Evolutionary conservation across 345 rosid genomes (phyloP).

Genomic region (Citrus maxima): DNA sequence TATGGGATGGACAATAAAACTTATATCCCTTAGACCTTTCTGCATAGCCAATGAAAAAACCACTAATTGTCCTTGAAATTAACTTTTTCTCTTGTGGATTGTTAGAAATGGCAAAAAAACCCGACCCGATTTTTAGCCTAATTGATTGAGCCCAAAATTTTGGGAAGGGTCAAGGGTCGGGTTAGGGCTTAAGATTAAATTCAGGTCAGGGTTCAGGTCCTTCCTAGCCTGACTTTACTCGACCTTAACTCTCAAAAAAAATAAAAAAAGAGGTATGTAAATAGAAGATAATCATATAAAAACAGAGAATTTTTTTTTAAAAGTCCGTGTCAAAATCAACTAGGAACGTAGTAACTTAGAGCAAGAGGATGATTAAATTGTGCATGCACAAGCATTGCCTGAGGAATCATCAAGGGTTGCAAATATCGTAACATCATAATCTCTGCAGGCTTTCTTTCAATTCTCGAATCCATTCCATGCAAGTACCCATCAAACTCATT

Average conservation of each 20-base stretch:
- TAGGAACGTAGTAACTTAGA: neutral
- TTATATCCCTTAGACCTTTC: too few relatives aligned
- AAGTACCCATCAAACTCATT: neutral
- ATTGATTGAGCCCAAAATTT: too few relatives aligned
- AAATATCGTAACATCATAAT: too few relatives aligned
- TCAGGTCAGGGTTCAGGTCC: fast-evolving
- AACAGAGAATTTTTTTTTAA: too few relatives aligned
- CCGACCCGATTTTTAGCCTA: fast-evolving
- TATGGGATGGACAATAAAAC: too few relatives aligned
- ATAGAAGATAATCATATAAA: too few relatives aligned
- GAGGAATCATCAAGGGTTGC: neutral
- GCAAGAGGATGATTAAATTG: neutral
- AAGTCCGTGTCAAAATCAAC: neutral
- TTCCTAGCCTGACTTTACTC: too few relatives aligned
- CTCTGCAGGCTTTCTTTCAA: neutral
- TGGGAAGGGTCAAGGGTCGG: too few relatives aligned
- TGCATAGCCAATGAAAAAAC: too few relatives aligned
- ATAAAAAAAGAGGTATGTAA: neutral
- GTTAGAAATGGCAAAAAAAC: neutral
- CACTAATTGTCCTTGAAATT: too few relatives aligned
- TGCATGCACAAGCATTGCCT: neutral
- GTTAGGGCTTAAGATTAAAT: too few relatives aligned
- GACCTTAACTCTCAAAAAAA: too few relatives aligned
- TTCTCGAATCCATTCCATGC: neutral
- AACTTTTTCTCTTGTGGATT: neutral